Base-by-base conservation (phyloP, 2,329 filamentous ascomycete species). In the Verticillium tricorpus region DNA sequence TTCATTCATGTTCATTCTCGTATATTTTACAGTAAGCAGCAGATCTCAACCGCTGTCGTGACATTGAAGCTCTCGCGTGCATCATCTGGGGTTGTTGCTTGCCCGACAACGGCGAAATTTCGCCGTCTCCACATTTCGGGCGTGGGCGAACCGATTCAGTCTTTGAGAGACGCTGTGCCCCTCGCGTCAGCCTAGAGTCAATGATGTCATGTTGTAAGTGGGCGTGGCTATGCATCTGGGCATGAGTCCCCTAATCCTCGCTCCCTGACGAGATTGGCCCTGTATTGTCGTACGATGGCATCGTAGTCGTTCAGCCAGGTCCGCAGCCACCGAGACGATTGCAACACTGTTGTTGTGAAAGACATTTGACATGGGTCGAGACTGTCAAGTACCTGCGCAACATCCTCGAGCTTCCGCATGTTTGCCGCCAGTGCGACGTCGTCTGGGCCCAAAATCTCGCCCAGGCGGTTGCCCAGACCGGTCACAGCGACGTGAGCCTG, bases 341-440 rank as follows among this genome's bases (percentile, higher is more conserved):
- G 35, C 11, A 58, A 39, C 8, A n/a, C 19, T 1, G 25, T 25
- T 8, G 56, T 58, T 8, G 56, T 58, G 34, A 25, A 58, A 5
- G 56, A 58, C 19, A 15, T 14, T 19, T 39, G 35, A 32, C 15
- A 25, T 7, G 56, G 34, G 15, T 58, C 56, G 19, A 40, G 22
- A 9, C 8, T 22, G 19, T 58, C 35, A 5, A 58, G 35, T 11
- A 17, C 22, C 35, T 7, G n/a, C 25, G 35, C 35, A n/a, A 45
- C 35, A 15, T 58, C 56, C 35, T 58, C 56, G 35, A 58, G 35
- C n/a, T 58, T 58, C 35, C 28, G 34, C 56, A 58, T 58, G 35
- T 17, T 40, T 4, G 22, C 5, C 5, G 19, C 19, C 12, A 58
- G 22, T 11, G 56, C 56, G 35, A 58, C 35, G 22, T 58, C 35